Percentiles rank a stretch among this genome's conserved stretches.
Evolutionary conservation across 1,284 basidiomycete species (phyloP).

Genomic region (Sporisorium iseilematis-ciliati): DNA sequence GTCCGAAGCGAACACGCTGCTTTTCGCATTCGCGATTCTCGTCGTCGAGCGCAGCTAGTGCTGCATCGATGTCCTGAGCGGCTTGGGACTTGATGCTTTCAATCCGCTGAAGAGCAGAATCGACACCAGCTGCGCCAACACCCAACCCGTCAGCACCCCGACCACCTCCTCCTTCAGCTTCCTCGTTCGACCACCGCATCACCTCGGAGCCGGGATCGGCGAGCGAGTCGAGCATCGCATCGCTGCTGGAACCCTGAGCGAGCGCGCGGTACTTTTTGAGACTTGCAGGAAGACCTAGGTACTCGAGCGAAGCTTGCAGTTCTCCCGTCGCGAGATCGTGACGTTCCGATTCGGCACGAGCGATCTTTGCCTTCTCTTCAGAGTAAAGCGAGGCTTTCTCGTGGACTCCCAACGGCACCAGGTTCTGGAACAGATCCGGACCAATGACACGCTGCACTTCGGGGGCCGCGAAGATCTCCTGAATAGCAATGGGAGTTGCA

Average conservation of each 20-base stretch:
- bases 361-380: slow-evolving; percentile 98
- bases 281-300: slow-evolving; percentile 82
- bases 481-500: slow-evolving; percentile 86
- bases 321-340: slow-evolving; percentile 86
- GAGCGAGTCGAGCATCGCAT: slow-evolving; percentile 70
- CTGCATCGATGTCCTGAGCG: slow-evolving; percentile 40
- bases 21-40: slow-evolving; percentile 71
- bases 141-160: slow-evolving; percentile 76
- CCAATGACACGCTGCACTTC: slow-evolving; percentile 97
- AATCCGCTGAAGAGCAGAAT: slow-evolving; percentile 48
- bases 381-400: slow-evolving; percentile 96
- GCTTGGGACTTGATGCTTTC: slow-evolving; percentile 51
- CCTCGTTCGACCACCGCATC: slow-evolving; percentile 78
- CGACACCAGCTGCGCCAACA: slow-evolving; percentile 51
- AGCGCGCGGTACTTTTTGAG: slow-evolving; percentile 83
- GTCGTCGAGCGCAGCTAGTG: slow-evolving; percentile 55
- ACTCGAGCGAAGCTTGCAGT: slow-evolving; percentile 82
- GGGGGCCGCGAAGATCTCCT: slow-evolving; percentile 89
- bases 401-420: slow-evolving; percentile 93
- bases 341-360: slow-evolving; percentile 87
- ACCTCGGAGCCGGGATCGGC: slow-evolving; percentile 80
- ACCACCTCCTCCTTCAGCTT: slow-evolving; percentile 77
- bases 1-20: slow-evolving; percentile 80
- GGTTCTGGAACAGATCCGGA: slow-evolving; percentile 85
- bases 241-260: slow-evolving; percentile 74